Evolutionary conservation across 768 basidiomycete species (phyloP), one percentile per base, ranked within the genome.

Genomic region (Phaeotremella fagi): DNA sequence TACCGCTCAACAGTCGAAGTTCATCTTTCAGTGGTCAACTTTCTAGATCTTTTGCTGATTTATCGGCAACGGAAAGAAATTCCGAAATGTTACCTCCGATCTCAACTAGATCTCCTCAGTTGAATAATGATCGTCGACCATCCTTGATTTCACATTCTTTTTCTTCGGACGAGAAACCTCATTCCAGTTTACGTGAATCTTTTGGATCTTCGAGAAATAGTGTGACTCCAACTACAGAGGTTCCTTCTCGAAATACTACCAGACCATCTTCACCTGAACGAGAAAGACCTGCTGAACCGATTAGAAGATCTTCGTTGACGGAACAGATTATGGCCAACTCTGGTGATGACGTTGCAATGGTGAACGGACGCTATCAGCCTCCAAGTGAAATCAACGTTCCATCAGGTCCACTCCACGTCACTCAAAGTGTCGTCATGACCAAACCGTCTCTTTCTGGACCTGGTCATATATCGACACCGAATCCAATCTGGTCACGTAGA

Each of bases 21-120:
- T 45, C 56, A 16, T 70, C 68, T 3, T 26, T 69, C 16, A 60
- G 68, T 29, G 68, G 68, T 28, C 64, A 61, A 45, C 56, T 70
- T 2, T 55, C 64, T 1, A 44, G 55, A 31, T 63, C 64, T 18
- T 70, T 70, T 46, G 64, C 68, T 2, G 62, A 59, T 48, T 50
- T 70, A 14, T 45, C 54, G 11, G 60, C 63, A 4, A 16, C 47
- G 3, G 63, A 64, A 15, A 38, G 59, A 36, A 4, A 48, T 18
- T 11, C 23, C 20, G 56, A 57, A 12, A 59, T 63, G 60, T 48
- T 45, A 27, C 63, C 61, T 0, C 50, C n/a, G 31, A 47, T 15
- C 16, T 42, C 33, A 14, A 9, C 38, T 18, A 50, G n/a, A n/a
- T n/a, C n/a, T n/a, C n/a, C n/a, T n/a, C 33, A 42, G 28, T 22